These are phyloP conservation scores for Micractinium conductrix DNA, from an alignment of 139 green algal species.

Conservation along the genomic window DNA sequence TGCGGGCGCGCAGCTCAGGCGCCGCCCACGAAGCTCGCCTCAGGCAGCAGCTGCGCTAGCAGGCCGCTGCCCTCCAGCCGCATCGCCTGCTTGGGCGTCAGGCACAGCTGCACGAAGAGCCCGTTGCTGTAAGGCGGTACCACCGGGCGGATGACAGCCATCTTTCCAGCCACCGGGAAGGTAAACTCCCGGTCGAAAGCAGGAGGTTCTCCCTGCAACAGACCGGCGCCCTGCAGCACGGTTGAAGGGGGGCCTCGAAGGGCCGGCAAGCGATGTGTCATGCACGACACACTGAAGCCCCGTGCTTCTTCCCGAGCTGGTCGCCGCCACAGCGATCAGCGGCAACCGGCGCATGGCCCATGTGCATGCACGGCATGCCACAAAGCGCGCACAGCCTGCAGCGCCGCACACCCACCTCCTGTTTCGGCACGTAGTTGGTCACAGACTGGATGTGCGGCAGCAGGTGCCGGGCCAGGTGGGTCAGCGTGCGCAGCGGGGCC, in stretches of 20 bases:
- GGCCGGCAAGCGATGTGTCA: too few species aligned
- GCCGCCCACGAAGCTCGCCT: not conserved
- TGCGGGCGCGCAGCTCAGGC: too few species aligned
- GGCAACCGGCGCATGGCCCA: too few species aligned
- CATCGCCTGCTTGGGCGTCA: not conserved
- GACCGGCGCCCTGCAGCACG: not conserved
- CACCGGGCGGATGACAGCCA: not conserved
- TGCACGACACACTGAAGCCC: too few species aligned
- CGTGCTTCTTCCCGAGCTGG: too few species aligned
- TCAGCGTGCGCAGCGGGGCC: conserved; percentile 11
- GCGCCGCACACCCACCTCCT: not conserved
- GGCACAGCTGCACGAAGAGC: not conserved
- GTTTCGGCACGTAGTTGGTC: conserved; percentile 11
- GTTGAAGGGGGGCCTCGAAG: too few species aligned
- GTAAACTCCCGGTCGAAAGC: not conserved
- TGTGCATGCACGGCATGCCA: not conserved
- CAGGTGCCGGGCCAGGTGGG: not conserved
- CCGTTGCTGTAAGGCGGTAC: not conserved
- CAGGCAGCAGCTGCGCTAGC: not conserved
- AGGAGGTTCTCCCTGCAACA: not conserved
- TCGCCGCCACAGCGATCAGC: too few species aligned
- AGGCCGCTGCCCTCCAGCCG: not conserved
- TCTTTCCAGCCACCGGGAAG: not conserved
- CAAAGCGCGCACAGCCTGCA: too few species aligned
- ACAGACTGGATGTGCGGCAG: not conserved